Base-by-base conservation (phyloP, 176 grass and related monocot species). In the Ensete ventricosum region DNA sequence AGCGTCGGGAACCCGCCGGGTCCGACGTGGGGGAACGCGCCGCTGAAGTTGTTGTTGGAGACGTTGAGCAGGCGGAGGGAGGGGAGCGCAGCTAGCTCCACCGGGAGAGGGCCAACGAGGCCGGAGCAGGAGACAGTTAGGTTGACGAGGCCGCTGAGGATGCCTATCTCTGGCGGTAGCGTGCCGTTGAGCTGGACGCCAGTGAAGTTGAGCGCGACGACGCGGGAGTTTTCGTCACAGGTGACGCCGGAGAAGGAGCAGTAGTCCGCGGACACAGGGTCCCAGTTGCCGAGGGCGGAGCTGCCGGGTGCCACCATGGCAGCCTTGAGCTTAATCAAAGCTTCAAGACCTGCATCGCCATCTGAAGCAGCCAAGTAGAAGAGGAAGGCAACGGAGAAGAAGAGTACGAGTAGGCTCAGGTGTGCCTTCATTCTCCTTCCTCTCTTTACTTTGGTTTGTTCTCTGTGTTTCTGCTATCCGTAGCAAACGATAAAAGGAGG, bases 41-140 rank as follows among this genome's bases (percentile, higher is more conserved):
- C 85, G 62, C 21, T 81, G 67, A 97, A 85, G 77, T 90, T 88
- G 85, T 97, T 97, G 80, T 90, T 88, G 76, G 88, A 88, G 67
- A 97, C 80, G 88, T 93, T 97, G 75, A 97, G 85, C 58, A 83
- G 57, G 50, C 84, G 86, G 9, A 97, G 93, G 8, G 1, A 10
- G 0, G 85, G 79, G 0, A 97, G 86, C 9, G 71, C 0, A 2
- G 83, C 55, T 24, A 93, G 50, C 1, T 52, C 17, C 0, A 49
- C 1, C 0, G 93, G 90, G 74, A 97, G 1, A 70, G 0, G 75
- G 25, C 90, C 87, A 0, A 54, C 51, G 23, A 97, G 54, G 10
- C 63, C 66, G 77, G 83, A 80, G 0, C 73, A 71, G 49, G 93
- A 82, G 82, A 97, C 48, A 62, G 90, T 92, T 77, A 97, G 79